Evolutionary conservation across 2,329 filamentous ascomycete species (phyloP).

Genomic region (Uncinocarpus reesii): DNA sequence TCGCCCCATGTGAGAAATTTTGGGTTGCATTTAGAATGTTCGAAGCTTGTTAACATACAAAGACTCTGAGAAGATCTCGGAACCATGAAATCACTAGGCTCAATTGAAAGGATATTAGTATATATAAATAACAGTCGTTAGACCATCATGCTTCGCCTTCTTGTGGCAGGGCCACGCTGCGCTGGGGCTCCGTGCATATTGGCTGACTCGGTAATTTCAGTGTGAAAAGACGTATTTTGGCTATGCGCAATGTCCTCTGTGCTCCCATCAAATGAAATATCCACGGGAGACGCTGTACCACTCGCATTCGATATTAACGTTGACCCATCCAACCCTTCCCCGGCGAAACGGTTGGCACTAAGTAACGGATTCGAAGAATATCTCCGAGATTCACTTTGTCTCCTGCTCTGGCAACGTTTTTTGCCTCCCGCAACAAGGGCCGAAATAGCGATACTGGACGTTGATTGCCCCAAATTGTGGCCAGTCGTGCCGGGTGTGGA

Average conservation of each 20-base stretch:
- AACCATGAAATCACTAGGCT: background rate
- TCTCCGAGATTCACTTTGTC: constrained; percentile 14
- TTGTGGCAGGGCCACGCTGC: constrained; percentile 24
- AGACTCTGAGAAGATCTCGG: background rate
- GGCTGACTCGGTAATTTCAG: background rate
- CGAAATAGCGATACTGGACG: constrained; percentile 18
- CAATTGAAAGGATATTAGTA: background rate
- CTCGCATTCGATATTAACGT: background rate
- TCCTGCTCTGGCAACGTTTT: constrained; percentile 16
- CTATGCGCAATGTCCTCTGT: background rate
- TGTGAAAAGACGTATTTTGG: background rate
- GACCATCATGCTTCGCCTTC: constrained; percentile 35
- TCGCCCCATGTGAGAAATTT: too few relatives aligned
- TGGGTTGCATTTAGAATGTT: background rate
- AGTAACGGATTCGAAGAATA: constrained; percentile 25
- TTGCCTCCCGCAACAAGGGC: constrained; percentile 18
- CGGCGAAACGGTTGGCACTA: background rate
- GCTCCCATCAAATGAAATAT: background rate
- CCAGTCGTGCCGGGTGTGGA: too few relatives aligned
- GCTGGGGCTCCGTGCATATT: background rate
- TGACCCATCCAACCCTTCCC: background rate
- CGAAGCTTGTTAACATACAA: background rate
- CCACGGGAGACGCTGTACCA: background rate
- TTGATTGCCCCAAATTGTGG: constrained; percentile 9
- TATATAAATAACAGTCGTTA: constrained; percentile 15